Base-by-base conservation (phyloP, 306 rosid species). In the Medicago lupulina region DNA sequence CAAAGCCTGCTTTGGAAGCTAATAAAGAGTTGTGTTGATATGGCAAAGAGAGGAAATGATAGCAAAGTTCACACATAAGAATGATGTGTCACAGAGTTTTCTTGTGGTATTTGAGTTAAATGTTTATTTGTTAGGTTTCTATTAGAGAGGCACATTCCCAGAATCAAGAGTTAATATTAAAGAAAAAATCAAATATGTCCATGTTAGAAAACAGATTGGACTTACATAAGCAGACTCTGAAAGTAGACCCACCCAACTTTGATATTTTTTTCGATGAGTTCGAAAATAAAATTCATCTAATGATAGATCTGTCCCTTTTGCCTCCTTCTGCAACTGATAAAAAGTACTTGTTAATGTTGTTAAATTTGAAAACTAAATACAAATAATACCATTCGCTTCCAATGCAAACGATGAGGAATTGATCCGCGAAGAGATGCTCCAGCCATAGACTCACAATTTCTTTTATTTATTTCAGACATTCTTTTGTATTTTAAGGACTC, bases 1-100 rank as follows among this genome's bases (percentile, higher is more conserved):
- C n/a, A n/a, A n/a, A n/a, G n/a, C n/a, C n/a, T n/a, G n/a, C n/a
- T n/a, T n/a, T n/a, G n/a, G n/a, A n/a, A n/a, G n/a, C n/a, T n/a
- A n/a, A n/a, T n/a, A n/a, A n/a, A n/a, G n/a, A n/a, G n/a, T n/a
- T n/a, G n/a, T n/a, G n/a, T n/a, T n/a, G n/a, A n/a, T n/a, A n/a
- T n/a, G n/a, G n/a, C n/a, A n/a, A n/a, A n/a, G n/a, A n/a, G n/a
- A n/a, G n/a, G n/a, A n/a, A n/a, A n/a, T n/a, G 34, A 4, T 4
- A 86, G 85, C 62, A 97, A 94, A 87, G 92, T 91, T 75, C 98
- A 94, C 88, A 91, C 88, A 96, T 90, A 88, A 82, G 89, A 21
- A 21, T 21, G 23, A 21, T 21, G 23, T 12, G 62, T 47, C 1
- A 41, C 7, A 16, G 15, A 28, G 34, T 28, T 28, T 28, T 28